Base-by-base conservation (phyloP, 2,329 filamentous ascomycete species). In the Fusarium sp. region DNA sequence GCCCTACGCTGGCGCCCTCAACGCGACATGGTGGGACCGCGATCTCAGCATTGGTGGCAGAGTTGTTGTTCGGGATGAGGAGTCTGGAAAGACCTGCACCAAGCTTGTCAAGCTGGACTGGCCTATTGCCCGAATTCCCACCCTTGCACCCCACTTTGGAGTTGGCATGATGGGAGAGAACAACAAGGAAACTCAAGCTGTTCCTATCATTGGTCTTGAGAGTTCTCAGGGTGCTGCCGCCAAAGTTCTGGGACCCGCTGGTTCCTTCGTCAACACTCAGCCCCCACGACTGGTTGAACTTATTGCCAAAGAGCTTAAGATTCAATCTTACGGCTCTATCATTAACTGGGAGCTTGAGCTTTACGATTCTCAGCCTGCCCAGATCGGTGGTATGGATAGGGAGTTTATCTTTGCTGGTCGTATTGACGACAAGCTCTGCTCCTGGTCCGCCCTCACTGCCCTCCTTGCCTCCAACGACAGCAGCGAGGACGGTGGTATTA, bases 271-370 rank as follows among this genome's bases (percentile, higher is more conserved):
- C 47, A 86, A 91, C 43, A 95, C 92, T 0, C 96, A 99, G 80
- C 95, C 96, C 1, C 90, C 92, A 29, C 90, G 90, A 69, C 87
- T 99, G 22, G 94, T 98, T 65, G 90, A 91, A 78, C 88, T 94
- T 22, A 97, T 99, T 76, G 88, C 92, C 10, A 87, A 87, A 16
- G 87, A 96, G 78, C 86, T 98, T n/a, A 89, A 88, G 30, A 88
- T 98, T 66, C 68, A 73, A 24, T 89, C 93, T 66, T 90, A 91
- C 78, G 87, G 85, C 72, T 88, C 86, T 55, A 97, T 99, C 69
- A 84, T 97, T 61, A 97, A 96, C 83, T 99, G 96, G 96, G 96
- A 99, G 78, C 88, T 98, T 40, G 96, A 99, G 82, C 90, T 99
- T 32, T 99, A 92, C 78, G 96, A 98, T 81, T 88, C 89, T 6